These are phyloP conservation scores for Xylaria palmicola DNA, from an alignment of 495 filamentous ascomycete species.

Conservation along the genomic window DNA sequence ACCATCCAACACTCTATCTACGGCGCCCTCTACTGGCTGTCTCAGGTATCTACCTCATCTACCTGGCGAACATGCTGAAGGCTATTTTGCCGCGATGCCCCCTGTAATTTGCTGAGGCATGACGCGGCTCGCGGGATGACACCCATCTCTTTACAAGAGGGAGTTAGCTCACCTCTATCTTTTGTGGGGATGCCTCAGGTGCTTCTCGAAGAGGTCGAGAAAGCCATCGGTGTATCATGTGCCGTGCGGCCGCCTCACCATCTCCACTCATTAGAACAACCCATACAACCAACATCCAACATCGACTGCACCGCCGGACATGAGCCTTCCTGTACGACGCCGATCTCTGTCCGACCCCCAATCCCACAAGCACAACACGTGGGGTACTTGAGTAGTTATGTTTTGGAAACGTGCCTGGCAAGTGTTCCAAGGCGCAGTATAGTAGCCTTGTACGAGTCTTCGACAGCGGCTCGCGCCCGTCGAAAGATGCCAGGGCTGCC, in stretches of 20 bases:
- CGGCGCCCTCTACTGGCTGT: neutral
- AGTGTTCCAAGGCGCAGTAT: too few species aligned
- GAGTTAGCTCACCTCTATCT: neutral
- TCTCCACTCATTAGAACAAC: neutral
- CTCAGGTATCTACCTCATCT: neutral
- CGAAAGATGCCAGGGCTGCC: neutral
- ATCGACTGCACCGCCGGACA: too few species aligned
- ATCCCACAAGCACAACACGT: too few species aligned
- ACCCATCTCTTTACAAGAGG: too few species aligned
- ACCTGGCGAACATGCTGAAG: neutral
- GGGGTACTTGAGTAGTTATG: too few species aligned
- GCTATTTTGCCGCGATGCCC: neutral
- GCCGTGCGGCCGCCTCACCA: neutral
- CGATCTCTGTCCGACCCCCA: too few species aligned
- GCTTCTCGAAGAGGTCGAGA: constrained; percentile 5
- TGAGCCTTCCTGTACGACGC: too few species aligned
- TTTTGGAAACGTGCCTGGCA: too few species aligned
- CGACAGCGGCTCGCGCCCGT: neutral
- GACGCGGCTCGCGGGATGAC: neutral
- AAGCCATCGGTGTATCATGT: constrained; percentile 1
- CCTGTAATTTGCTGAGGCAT: constrained; percentile 6
- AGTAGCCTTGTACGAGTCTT: too few species aligned
- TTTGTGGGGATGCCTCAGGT: neutral
- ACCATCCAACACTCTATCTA: neutral
- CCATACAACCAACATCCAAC: neutral